Percentiles rank a stretch among this genome's conserved stretches.
These are phyloP conservation scores for Fusarium nisikadoi DNA, from an alignment of 2,329 filamentous ascomycete species.

Conservation along the genomic window DNA sequence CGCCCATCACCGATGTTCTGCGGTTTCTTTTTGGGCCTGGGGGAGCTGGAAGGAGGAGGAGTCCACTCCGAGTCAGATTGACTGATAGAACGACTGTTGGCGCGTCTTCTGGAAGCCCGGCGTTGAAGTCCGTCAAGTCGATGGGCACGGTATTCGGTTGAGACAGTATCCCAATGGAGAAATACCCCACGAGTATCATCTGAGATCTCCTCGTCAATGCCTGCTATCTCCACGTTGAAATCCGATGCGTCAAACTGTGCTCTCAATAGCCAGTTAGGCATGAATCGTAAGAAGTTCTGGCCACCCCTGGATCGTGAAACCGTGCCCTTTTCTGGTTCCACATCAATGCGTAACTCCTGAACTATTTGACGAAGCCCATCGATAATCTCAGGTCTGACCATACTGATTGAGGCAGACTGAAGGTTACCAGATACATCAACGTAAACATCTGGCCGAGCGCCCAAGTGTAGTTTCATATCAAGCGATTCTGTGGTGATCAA, in stretches of 20 bases:
- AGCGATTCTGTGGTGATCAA: slow-evolving; percentile 88
- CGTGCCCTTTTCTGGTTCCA: slow-evolving; percentile 68
- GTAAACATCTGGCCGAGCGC: slow-evolving; percentile 84
- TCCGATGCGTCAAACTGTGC: slow-evolving; percentile 88
- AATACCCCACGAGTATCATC: slow-evolving; percentile 84
- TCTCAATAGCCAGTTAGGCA: slow-evolving; percentile 87
- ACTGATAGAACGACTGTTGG: slow-evolving; percentile 76
- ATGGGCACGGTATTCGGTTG: slow-evolving; percentile 87
- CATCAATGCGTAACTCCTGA: slow-evolving; percentile 78
- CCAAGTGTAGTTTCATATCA: slow-evolving; percentile 86
- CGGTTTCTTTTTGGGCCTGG: slow-evolving; percentile 62
- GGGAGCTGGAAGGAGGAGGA: slow-evolving; percentile 49
- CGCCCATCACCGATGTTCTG: slow-evolving; percentile 77
- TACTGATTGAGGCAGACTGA: slow-evolving; percentile 87
- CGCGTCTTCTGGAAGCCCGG: slow-evolving; percentile 72
- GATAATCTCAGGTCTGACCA: slow-evolving; percentile 92
- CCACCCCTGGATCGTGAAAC: slow-evolving; percentile 61
- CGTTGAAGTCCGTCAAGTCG: slow-evolving; percentile 73
- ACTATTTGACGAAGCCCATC: slow-evolving; percentile 93
- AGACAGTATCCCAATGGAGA: slow-evolving; percentile 87
- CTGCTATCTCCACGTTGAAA: slow-evolving; percentile 90
- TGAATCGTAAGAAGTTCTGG: slow-evolving; percentile 77
- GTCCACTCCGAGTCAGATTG: slow-evolving; percentile 74
- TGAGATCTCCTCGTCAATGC: slow-evolving; percentile 85
- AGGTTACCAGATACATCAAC: slow-evolving; percentile 83